These are phyloP conservation scores for Eucalyptus cloeziana DNA, from an alignment of 345 rosid genomes.

Conservation along the genomic window DNA sequence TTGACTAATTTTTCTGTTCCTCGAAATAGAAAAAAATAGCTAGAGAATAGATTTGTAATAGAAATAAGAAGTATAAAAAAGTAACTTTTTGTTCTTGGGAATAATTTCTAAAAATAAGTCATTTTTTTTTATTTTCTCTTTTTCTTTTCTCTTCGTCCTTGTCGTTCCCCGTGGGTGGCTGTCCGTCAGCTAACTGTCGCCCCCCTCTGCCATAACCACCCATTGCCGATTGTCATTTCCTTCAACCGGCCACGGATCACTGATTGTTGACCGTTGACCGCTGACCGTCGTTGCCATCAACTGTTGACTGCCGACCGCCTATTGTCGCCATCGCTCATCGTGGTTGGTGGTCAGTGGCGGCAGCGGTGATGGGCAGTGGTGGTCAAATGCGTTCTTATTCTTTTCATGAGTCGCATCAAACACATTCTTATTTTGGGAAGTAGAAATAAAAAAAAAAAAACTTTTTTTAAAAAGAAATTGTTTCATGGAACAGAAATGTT, in stretches of 20 bases:
- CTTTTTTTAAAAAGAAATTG: no score
- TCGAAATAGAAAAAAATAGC: accelerated
- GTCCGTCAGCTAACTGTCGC: accelerated
- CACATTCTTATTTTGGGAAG: accelerated
- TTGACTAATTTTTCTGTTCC: accelerated
- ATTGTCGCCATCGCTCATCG: accelerated
- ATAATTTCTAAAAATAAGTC: no score
- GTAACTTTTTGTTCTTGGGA: accelerated
- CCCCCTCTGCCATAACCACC: accelerated
- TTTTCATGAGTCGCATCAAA: no score
- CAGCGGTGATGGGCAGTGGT: accelerated
- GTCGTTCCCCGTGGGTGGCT: accelerated
- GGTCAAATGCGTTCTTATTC: no score
- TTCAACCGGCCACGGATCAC: accelerated
- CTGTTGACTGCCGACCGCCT: accelerated
- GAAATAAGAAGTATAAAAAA: no score
- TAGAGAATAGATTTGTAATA: no score
- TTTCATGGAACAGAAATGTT: accelerated
- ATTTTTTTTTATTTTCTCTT: no score
- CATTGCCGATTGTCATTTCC: accelerated
- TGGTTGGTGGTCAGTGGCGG: accelerated
- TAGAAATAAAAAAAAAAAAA: no score
- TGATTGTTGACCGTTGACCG: accelerated
- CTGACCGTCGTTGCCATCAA: accelerated
- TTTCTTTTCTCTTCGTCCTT: no score